Evolutionary conservation across 176 grass and related monocot genomes (phyloP), one percentile per base, ranked within the genome.

Genomic region (Carex scoparia): DNA sequence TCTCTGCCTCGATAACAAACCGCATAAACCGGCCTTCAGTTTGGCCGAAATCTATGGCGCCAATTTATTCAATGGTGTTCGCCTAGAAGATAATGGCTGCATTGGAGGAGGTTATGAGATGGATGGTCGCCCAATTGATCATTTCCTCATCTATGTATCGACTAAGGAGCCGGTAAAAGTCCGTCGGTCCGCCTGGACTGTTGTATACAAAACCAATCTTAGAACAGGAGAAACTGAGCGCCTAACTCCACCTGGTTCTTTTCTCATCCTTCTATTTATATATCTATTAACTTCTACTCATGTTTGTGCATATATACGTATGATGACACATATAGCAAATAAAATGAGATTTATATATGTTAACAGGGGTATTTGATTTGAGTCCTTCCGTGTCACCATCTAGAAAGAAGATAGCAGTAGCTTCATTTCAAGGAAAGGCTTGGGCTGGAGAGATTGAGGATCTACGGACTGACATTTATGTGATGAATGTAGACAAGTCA

Each of bases 401-500:
- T 0, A 82, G 89, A 11, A 88, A 82, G 86, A 82, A 30, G 61
- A 67, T 90, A 35, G 89, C 86, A 2, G 74, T 85, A 49, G 89
- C 89, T 2, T 79, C 23, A 48, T 88, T 86, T 49, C 61, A 37
- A 1, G 6, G 61, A 3, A 81, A 71, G 61, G 1, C 1, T 5
- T 91, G 89, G 89, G 7, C 0, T 0, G 89, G 89, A 12, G 89
- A 88, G 78, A 91, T 91, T 23, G 89, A 91, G 76, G 23, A 61
- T 32, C 60, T 88, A 0, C 13, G 78, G 11, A 91, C 86, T 0
- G 86, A 91, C 83, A 88, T 91, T 44, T 48, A 19, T 2, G 4
- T 91, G 2, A 91, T 91, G 85, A 87, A 91, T 79, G 81, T 85
- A 11, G 77, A 91, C 1, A 35, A 12, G 4, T 2, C 75, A 55